A percentile compares a stretch with the other conserved stretches of the same genome.
Evolutionary conservation across 331 rosid genomes (phyloP).

Genomic region (Stylosanthes scabra): DNA sequence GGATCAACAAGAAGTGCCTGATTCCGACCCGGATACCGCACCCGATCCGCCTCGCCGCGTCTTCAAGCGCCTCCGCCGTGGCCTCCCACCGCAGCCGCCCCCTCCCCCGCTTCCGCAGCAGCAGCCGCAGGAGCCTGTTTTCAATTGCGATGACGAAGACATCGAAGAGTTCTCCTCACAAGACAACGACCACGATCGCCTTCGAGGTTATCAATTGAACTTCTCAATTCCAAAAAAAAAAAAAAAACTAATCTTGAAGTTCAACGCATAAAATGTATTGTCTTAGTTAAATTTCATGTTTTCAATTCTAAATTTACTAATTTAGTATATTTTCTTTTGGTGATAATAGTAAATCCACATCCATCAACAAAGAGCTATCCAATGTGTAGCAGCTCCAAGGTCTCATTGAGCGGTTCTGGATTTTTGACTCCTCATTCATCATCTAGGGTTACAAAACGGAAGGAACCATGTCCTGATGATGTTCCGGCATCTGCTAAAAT

Average conservation of each 20-base stretch:
- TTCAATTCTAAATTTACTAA: conserved; percentile 6
- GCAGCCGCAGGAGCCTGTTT: background rate
- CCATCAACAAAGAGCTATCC: conserved; percentile 47
- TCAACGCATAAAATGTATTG: background rate
- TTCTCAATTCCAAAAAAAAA: background rate
- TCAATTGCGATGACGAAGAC: conserved; percentile 58
- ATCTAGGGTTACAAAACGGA: conserved; percentile 51
- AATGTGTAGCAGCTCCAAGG: conserved; percentile 71
- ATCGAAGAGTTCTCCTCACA: conserved; percentile 84
- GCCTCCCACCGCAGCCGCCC: conserved; percentile 42
- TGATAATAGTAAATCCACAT: conserved; percentile 31
- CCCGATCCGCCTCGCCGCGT: conserved; percentile 47
- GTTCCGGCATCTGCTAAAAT: conserved; percentile 44
- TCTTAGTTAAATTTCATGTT: background rate
- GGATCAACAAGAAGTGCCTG: conserved; percentile 36
- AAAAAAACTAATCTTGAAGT: background rate
- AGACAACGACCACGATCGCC: conserved; percentile 48
- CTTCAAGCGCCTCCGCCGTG: conserved; percentile 83
- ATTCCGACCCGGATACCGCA: conserved; percentile 51
- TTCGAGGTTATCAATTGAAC: conserved; percentile 38
- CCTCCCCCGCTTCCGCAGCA: conserved; percentile 19
- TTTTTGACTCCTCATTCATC: conserved; percentile 47
- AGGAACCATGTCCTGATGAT: conserved; percentile 45
- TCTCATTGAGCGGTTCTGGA: conserved; percentile 61
- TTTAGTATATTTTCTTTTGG: background rate